These are phyloP conservation scores for Apiospora malaysiana DNA, from an alignment of 2,329 filamentous ascomycete genomes.

Conservation along the genomic window DNA sequence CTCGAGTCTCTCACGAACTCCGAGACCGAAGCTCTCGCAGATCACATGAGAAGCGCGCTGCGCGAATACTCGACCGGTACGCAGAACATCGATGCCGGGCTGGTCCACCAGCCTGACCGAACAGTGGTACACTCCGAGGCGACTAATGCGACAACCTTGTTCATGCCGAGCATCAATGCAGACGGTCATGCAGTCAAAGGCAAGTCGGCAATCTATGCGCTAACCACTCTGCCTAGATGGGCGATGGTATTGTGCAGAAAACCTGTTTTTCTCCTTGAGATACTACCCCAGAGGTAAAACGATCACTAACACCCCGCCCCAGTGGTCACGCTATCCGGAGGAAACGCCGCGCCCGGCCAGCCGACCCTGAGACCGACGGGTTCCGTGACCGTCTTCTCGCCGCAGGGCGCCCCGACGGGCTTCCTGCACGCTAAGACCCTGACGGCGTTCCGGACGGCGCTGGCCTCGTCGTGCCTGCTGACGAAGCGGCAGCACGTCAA, in stretches of 20 bases:
- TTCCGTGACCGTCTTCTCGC: slow-evolving; percentile 71
- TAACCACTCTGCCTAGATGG: not conserved
- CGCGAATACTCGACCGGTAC: slow-evolving; percentile 67
- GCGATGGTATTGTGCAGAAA: not conserved
- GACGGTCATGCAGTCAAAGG: slow-evolving; percentile 73
- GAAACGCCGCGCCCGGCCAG: slow-evolving; percentile 36
- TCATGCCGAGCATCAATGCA: slow-evolving; percentile 71
- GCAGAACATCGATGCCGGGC: slow-evolving; percentile 44
- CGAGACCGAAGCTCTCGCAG: slow-evolving; percentile 60
- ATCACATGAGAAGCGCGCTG: slow-evolving; percentile 56
- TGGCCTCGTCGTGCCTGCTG: slow-evolving; percentile 72
- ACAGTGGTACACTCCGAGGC: slow-evolving; percentile 53
- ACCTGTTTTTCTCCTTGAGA: no score
- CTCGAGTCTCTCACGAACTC: slow-evolving; percentile 58
- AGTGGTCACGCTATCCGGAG: slow-evolving; percentile 67
- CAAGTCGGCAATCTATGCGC: slow-evolving; percentile 34
- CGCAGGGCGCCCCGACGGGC: slow-evolving; percentile 66
- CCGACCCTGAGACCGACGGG: slow-evolving; percentile 61
- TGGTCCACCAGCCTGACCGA: slow-evolving; percentile 62
- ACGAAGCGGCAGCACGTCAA: slow-evolving; percentile 71
- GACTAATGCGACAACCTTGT: slow-evolving; percentile 67
- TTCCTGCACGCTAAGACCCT: slow-evolving; percentile 76
- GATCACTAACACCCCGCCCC: slow-evolving; percentile 2
- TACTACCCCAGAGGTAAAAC: not conserved
- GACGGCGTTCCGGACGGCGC: slow-evolving; percentile 81